Percentiles rank a stretch among this genome's conserved stretches.
Evolutionary conservation across 257 asterid species (phyloP).

Genomic region (Solanum lignicaule): DNA sequence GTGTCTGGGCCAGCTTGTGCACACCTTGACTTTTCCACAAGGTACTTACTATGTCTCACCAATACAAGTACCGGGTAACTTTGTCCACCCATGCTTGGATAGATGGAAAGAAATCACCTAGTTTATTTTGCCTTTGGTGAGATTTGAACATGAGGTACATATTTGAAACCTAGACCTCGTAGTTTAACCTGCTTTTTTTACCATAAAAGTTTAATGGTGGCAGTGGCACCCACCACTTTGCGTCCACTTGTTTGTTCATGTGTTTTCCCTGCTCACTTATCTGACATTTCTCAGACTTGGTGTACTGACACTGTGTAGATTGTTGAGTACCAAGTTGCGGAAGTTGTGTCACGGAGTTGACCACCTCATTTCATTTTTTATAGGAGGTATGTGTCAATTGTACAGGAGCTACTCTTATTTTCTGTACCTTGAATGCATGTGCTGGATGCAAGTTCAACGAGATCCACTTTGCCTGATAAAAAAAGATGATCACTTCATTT

Average conservation of each 20-base stretch:
- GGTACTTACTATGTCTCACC: background rate
- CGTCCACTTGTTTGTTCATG: background rate
- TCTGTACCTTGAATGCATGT: background rate
- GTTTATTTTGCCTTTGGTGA: background rate
- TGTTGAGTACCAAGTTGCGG: background rate
- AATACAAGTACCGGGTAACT: background rate
- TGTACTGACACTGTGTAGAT: background rate
- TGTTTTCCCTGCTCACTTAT: background rate
- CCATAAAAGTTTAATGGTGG: background rate
- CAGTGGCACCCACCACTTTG: background rate
- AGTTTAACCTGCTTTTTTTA: background rate
- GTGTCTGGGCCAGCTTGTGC: background rate
- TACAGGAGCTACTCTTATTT: background rate
- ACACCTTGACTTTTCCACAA: background rate
- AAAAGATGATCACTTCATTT: background rate
- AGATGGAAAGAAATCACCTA: background rate
- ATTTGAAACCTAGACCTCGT: background rate
- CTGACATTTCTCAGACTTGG: background rate
- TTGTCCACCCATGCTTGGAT: background rate
- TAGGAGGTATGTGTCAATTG: background rate
- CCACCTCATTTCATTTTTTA: background rate
- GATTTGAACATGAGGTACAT: background rate
- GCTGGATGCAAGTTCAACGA: background rate
- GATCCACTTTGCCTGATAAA: background rate
- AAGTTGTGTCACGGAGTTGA: background rate